Evolutionary conservation across 805 yeast genomes (phyloP).

Genomic region (Cyberlindnera sargentensis): DNA sequence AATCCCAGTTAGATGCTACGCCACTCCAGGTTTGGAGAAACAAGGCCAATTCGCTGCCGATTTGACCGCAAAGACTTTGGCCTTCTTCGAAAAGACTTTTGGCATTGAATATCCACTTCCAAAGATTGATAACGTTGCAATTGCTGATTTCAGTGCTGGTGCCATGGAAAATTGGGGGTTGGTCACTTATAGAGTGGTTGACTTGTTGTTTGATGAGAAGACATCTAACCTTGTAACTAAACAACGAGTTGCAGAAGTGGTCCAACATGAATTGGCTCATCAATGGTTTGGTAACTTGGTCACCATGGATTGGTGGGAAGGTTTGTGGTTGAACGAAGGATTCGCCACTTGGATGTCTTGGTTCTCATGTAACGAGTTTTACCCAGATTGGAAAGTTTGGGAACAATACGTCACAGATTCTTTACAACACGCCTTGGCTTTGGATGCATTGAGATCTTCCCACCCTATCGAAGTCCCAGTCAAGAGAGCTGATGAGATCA

Average conservation of each 20-base stretch:
- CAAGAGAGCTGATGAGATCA: conserved; percentile 68
- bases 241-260: conserved; percentile 78
- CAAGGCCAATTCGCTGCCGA: conserved; percentile 70
- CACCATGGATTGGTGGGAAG: conserved; percentile 93
- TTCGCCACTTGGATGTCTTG: conserved; percentile 91
- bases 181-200: conserved; percentile 73
- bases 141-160: conserved; percentile 79
- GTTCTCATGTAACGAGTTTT: conserved; percentile 69
- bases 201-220: conserved; percentile 64
- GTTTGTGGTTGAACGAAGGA: conserved; percentile 83
- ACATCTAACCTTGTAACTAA: conserved; percentile 57
- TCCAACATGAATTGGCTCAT: conserved; percentile 84
- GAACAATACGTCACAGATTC: conserved; percentile 74
- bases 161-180: conserved; percentile 89
- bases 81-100: conserved; percentile 64
- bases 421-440: conserved; percentile 63
- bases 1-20: conserved; percentile 73
- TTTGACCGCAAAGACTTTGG: conserved; percentile 67
- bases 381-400: conserved; percentile 86
- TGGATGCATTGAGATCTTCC: conserved; percentile 76
- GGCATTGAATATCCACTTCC: conserved; percentile 76
- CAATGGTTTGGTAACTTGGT: conserved; percentile 91
- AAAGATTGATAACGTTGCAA: conserved; percentile 75
- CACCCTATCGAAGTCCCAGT: conserved; percentile 86
- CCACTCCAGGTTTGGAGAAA: conserved; percentile 70